Conservation (phyloP, 163 green algal genomes). For the Coccomyxa subellipsoidea region DNA sequence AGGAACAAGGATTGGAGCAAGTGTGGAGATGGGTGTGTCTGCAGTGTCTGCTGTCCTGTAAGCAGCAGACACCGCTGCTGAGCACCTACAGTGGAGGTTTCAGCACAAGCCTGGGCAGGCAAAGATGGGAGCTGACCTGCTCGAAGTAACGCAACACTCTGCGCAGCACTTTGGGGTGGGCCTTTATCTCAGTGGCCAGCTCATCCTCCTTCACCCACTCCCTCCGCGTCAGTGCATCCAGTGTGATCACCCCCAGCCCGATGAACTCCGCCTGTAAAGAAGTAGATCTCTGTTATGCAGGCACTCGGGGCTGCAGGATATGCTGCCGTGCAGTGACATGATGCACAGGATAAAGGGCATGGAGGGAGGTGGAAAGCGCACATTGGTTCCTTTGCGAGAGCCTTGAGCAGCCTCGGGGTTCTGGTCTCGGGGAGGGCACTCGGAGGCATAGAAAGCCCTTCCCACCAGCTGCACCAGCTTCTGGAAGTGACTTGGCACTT, state of each 20-base stretch:
- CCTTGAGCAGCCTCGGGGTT: neutral
- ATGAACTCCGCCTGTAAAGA: slow-evolving; percentile 27
- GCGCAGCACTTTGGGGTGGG: slow-evolving; percentile 12
- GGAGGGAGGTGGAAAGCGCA: neutral
- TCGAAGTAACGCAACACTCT: slow-evolving; percentile 24
- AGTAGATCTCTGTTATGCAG: neutral
- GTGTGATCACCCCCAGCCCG: slow-evolving; percentile 38
- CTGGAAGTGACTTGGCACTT: slow-evolving; percentile 22
- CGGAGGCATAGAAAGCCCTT: slow-evolving; percentile 37
- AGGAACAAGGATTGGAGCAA: neutral
- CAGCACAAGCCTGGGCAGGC: too few relatives aligned
- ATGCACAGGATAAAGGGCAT: too few relatives aligned
- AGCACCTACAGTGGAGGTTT: too few relatives aligned
- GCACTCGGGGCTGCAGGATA: neutral
- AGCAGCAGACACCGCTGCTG: too few relatives aligned
- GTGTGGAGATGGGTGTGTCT: neutral
- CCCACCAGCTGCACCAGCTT: slow-evolving; percentile 36
- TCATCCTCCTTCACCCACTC: slow-evolving; percentile 26
- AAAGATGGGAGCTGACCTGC: neutral
- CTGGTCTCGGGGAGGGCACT: slow-evolving; percentile 35
- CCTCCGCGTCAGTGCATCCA: slow-evolving; percentile 38
- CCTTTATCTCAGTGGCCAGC: slow-evolving; percentile 14
- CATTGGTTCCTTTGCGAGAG: neutral
- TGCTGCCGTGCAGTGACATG: neutral
- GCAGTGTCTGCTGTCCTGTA: too few relatives aligned